Evolutionary conservation across 2,329 filamentous ascomycete species (phyloP).

Genomic region (Dactylellina leptospora): DNA sequence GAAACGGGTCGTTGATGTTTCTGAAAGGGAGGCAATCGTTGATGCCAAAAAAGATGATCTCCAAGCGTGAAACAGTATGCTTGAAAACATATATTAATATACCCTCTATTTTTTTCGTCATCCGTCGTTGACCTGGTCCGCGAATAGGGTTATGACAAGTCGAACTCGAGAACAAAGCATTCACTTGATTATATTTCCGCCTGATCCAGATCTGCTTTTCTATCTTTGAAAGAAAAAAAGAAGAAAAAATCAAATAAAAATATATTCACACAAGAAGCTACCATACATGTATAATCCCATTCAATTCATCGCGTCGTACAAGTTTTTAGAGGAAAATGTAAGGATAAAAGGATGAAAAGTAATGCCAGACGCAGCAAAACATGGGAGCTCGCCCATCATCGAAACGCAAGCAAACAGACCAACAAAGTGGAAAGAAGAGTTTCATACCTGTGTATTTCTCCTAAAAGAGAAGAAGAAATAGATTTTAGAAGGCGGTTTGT

Average conservation of each 20-base stretch:
- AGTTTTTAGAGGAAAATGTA: background rate
- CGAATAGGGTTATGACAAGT: too few species aligned
- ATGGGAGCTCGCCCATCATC: slow-evolving; percentile 13
- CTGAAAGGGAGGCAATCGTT: too few species aligned
- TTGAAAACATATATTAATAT: too few species aligned
- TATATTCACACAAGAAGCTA: background rate
- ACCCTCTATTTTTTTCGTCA: too few species aligned
- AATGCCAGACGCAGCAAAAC: background rate
- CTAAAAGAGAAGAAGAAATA: background rate
- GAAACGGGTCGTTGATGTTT: too few species aligned
- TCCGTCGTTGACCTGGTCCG: too few species aligned
- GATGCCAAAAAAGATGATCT: too few species aligned
- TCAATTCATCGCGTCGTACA: slow-evolving; percentile 22
- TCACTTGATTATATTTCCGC: too few species aligned
- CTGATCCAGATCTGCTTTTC: too few species aligned
- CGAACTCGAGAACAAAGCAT: too few species aligned
- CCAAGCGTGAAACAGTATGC: too few species aligned
- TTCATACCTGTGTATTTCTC: slow-evolving; percentile 11
- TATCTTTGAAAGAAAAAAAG: background rate
- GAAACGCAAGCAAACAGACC: background rate
- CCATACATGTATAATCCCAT: slow-evolving; percentile 17
- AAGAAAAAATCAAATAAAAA: slow-evolving; percentile 3
- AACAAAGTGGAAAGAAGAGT: background rate
- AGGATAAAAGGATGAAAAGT: slow-evolving; percentile 2
- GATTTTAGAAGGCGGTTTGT: background rate